Evolutionary conservation across 805 yeast species (phyloP), one percentile per base, ranked within the genome.

Genomic region (Komagataella kurtzmanii): DNA sequence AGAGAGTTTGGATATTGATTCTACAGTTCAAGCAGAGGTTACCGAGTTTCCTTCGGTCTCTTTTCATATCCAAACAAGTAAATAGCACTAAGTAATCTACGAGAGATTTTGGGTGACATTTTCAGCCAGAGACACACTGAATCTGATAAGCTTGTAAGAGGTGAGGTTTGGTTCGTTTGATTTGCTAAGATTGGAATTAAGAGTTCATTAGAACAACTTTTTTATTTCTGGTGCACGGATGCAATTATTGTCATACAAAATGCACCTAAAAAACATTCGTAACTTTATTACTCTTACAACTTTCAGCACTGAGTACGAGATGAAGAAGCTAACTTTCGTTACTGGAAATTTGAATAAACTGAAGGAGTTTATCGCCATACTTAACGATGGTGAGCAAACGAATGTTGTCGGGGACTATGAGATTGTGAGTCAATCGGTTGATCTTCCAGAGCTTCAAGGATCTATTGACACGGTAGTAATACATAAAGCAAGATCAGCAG

Each of bases 371-470:
- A 75, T 82, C 55, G 81, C 84, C 51, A 85, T 91, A 50, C 76
- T 91, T 7, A 54, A 54, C 7, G 4, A 52, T 5, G 21, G 49
- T 59, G 66, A 52, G 10, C 61, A 69, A 18, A 30, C 54, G 7
- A 54, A 65, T 12, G 60, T 58, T 49, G 77, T 79, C 17, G 85
- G 83, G 3, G 65, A 69, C 17, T 77, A 59, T 64, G 65, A 60
- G 44, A 75, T 93, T 53, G 70, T 71, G 19, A 89, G 85, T 66
- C 68, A 77, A 54, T 72, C 81, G 36, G 63, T 95, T 36, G 99
- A 93, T 62, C 71, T 93, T 17, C 93, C 83, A 50, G 99, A 93
- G 68, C 67, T 93, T 48, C 99, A 93, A 68, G 99, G 97, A 30
- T 68, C 91, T 19, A 76, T 89, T 49, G 83, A 82, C 46, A 86